Percentiles rank a stretch among this genome's conserved stretches.
Evolutionary conservation across 331 rosid species (phyloP).

Genomic region (Arachis monticola): DNA sequence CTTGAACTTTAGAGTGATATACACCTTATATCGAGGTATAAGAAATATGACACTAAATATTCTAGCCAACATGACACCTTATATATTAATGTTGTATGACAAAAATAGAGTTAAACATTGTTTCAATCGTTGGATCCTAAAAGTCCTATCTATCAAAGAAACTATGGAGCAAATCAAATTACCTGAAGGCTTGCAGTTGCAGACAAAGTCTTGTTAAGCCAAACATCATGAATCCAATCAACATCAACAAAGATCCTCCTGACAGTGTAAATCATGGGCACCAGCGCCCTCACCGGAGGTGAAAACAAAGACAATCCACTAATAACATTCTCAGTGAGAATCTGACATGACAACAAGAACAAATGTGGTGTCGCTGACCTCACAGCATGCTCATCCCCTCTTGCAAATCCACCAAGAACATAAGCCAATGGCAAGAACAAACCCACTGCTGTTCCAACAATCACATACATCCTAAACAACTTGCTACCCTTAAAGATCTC

Average conservation of each 20-base stretch:
- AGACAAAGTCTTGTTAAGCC: constrained; percentile 74
- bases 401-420: constrained; percentile 86
- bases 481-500: constrained; percentile 67
- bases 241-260: constrained; percentile 76
- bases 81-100: too few relatives aligned
- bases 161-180: background rate
- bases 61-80: too few relatives aligned
- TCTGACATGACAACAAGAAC: constrained; percentile 80
- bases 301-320: constrained; percentile 76
- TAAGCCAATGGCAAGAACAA: constrained; percentile 83
- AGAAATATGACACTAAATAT: too few relatives aligned
- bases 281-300: constrained; percentile 85
- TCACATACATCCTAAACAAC: constrained; percentile 63
- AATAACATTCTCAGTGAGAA: constrained; percentile 76
- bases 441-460: constrained; percentile 74
- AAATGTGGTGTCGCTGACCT: constrained; percentile 88
- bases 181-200: constrained; percentile 70
- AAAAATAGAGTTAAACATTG: too few relatives aligned
- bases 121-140: too few relatives aligned
- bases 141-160: too few relatives aligned
- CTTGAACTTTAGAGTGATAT: too few relatives aligned
- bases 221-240: constrained; percentile 77
- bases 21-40: too few relatives aligned
- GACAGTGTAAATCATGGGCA: constrained; percentile 74
- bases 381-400: constrained; percentile 85